These are phyloP conservation scores for Termitomyces titanicus DNA, from an alignment of 768 basidiomycete species.

Conservation along the genomic window DNA sequence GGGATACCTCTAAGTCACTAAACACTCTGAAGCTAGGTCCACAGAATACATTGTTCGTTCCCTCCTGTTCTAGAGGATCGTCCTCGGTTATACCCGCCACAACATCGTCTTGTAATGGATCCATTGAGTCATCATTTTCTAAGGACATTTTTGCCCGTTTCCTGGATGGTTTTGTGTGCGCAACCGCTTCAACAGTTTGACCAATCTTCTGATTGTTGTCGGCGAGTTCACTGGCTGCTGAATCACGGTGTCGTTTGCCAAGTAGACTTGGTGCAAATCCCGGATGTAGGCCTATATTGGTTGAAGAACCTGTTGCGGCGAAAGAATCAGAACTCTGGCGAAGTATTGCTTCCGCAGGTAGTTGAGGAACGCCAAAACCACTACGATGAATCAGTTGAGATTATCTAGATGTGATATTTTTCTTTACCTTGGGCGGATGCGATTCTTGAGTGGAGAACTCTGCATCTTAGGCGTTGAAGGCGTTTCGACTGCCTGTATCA, in stretches of 20 bases:
- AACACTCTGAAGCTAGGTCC: constrained; percentile 47
- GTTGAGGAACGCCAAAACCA: constrained; percentile 13
- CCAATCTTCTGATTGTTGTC: constrained; percentile 40
- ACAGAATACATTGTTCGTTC: constrained; percentile 17
- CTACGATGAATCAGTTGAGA: constrained; percentile 5
- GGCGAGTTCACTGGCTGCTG: constrained; percentile 36
- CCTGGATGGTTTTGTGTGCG: constrained; percentile 42
- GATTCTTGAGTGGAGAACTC: background rate
- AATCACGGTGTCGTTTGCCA: constrained; percentile 66
- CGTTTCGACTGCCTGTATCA: background rate
- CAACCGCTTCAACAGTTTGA: constrained; percentile 31
- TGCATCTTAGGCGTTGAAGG: constrained; percentile 13
- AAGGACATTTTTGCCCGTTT: constrained; percentile 46
- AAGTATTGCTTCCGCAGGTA: background rate
- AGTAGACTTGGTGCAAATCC: constrained; percentile 44
- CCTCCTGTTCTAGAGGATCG: constrained; percentile 15
- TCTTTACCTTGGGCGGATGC: constrained; percentile 6
- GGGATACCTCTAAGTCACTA: constrained; percentile 34
- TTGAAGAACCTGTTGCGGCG: background rate
- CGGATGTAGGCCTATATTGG: constrained; percentile 25
- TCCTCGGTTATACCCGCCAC: constrained; percentile 8
- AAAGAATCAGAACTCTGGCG: background rate
- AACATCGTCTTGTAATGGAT: background rate
- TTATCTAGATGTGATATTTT: background rate
- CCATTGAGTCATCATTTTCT: constrained; percentile 9